Percentiles rank a stretch among this genome's conserved stretches.
Evolutionary conservation across 208 protist genomes (phyloP).

Genomic region (Polymyxa betae): DNA sequence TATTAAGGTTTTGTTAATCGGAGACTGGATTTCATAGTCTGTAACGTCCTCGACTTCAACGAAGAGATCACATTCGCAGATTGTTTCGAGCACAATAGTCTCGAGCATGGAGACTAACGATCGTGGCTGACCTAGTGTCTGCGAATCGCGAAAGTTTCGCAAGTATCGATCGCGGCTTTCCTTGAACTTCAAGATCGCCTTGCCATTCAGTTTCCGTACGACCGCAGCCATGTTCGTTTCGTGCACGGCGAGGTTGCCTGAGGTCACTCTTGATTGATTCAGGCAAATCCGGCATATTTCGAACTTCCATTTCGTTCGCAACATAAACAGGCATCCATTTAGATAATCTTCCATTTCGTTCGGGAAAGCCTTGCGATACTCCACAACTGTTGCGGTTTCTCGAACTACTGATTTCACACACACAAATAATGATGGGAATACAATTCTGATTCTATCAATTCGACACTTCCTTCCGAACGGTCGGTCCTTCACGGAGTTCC

Average conservation of each 20-base stretch:
- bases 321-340: too few species aligned
- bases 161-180: neutral
- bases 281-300: too few species aligned
- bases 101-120: neutral
- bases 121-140: neutral
- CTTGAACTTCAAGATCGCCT: neutral
- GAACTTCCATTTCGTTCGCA: too few species aligned
- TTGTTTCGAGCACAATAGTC: neutral
- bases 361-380: too few species aligned
- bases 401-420: too few species aligned
- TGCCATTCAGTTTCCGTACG: neutral
- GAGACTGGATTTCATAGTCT: neutral
- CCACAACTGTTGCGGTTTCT: too few species aligned
- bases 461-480: too few species aligned
- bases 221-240: neutral
- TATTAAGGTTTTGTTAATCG: neutral
- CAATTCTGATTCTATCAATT: too few species aligned
- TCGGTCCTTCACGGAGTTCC: too few species aligned
- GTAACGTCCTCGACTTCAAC: neutral
- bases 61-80: neutral
- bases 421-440: too few species aligned
- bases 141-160: neutral
- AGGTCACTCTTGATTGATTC: neutral
- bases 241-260: neutral
- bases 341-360: too few species aligned